These are phyloP conservation scores for Cystobasidium onofrii DNA, from an alignment of 768 basidiomycete genomes.

Conservation along the genomic window DNA sequence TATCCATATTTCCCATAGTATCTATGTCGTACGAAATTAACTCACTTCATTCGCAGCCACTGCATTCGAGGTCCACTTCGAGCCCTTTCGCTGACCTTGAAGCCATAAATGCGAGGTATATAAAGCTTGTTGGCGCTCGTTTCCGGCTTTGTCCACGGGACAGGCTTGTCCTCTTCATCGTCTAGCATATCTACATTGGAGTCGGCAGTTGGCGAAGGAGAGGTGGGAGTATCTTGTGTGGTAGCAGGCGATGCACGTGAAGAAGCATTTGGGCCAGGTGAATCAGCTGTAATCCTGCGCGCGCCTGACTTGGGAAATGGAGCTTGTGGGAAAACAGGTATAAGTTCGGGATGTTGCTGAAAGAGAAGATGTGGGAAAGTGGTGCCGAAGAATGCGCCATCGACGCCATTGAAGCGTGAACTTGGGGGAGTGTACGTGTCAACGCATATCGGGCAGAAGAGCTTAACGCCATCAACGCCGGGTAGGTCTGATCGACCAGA, in stretches of 20 bases:
- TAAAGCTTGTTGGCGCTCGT: constrained; percentile 58
- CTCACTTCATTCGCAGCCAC: constrained; percentile 75
- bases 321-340: constrained; percentile 7
- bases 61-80: constrained; percentile 93
- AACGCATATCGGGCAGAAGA: constrained; percentile 96
- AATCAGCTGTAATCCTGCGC: not conserved
- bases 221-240: constrained; percentile 31
- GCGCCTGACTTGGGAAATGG: not conserved
- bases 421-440: constrained; percentile 94
- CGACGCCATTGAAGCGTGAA: constrained; percentile 88
- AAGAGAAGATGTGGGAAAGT: constrained; percentile 98
- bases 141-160: constrained; percentile 32
- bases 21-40: constrained; percentile 54
- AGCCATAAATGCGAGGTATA: constrained; percentile 87
- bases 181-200: constrained; percentile 5
- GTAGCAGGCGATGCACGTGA: constrained; percentile 14
- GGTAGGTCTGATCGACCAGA: constrained; percentile 93
- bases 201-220: constrained; percentile 6
- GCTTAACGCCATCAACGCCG: constrained; percentile 91
- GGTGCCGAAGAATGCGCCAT: constrained; percentile 98
- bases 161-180: not conserved
- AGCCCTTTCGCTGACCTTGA: constrained; percentile 90
- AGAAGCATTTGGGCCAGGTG: constrained; percentile 25
- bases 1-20: constrained; percentile 57
- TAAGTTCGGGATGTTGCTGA: constrained; percentile 89